Base-by-base conservation (phyloP, 1,139 yeast species). In the Hansenula lynferdii region DNA sequence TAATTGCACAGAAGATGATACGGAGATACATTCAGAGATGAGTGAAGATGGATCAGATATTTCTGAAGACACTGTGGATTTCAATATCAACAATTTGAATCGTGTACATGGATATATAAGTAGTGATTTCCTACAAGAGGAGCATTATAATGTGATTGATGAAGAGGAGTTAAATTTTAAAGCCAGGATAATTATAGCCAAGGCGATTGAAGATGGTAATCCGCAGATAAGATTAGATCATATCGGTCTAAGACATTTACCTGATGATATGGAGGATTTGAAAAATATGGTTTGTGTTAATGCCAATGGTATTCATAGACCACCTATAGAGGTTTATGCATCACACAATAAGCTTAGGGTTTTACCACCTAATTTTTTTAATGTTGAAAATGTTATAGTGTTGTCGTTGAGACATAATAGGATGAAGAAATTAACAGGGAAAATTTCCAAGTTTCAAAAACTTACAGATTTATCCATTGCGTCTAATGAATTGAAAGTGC, bases 191-290 rank as follows among this genome's bases (percentile, higher is more conserved):
- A 37, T 41, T 3, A 47, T 57, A 12, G 48, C 50, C 6, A 29
- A 42, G 21, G 40, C 49, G 22, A 48, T 67, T 17, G 70, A 65
- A 38, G 61, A 62, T 9, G 67, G 66, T 5, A 40, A 42, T 15
- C 49, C 65, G 1, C 58, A 53, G 20, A 58, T 78, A 5, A 60
- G 65, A 37, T 51, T 79, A 27, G 78, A 75, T 36, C 56, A 62
- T 15, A 50, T 72, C 48, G 65, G 63, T 0, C 54, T 79, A 32
- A 57, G 54, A 7, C 60, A 63, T 6, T 57, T 80, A 3, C 85
- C 87, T 0, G 70, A 66, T 33, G 81, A 76, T 39, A 64, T 79
- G 37, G 68, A 63, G 22, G 86, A 80, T 50, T 59, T 79, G 47
- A 64, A 67, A 44, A 66, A 75, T 40, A 58, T 77, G 47, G 74